phyloP scores from a whole-genome alignment of 306 rosid species.

The Casuarina cunninghamiana region DNA sequence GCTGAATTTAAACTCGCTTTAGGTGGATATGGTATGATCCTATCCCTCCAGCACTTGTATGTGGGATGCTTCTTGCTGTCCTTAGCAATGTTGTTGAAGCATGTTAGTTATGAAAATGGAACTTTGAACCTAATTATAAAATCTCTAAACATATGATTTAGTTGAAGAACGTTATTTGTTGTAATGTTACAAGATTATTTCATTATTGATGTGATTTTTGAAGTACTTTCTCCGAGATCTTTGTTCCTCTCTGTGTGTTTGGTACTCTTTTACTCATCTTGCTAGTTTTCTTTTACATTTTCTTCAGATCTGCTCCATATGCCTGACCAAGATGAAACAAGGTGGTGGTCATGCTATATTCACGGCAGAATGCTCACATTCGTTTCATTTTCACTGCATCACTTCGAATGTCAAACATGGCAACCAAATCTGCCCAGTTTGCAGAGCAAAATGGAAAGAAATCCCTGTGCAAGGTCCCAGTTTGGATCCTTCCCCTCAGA shows the following conservation, averaged over 20 bases:
- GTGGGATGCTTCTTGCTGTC: background rate
- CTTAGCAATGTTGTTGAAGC: background rate
- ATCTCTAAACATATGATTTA: background rate
- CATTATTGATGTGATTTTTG: background rate
- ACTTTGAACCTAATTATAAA: background rate
- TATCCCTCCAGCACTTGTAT: background rate
- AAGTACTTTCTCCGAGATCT: background rate
- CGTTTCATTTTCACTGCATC: constrained; percentile 95
- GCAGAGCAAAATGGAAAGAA: constrained; percentile 97
- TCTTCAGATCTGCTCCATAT: constrained; percentile 91
- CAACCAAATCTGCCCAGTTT: constrained; percentile 92
- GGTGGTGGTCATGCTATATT: constrained; percentile 94
- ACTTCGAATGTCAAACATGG: constrained; percentile 87
- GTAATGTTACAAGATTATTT: background rate
- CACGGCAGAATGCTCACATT: constrained; percentile 95
- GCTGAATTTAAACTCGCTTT: background rate
- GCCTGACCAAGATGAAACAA: constrained; percentile 87
- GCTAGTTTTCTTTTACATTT: constrained; percentile 21
- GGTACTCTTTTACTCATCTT: constrained; percentile 2
- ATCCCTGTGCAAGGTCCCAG: constrained; percentile 72
- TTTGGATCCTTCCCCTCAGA: constrained; percentile 50
- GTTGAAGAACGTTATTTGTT: background rate
- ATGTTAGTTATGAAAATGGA: background rate
- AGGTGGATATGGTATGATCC: background rate
- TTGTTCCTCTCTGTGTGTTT: background rate